Percentiles rank a stretch among this genome's conserved stretches.
Conservation (phyloP, 768 basidiomycete species). For the Calocybe cyanea region DNA sequence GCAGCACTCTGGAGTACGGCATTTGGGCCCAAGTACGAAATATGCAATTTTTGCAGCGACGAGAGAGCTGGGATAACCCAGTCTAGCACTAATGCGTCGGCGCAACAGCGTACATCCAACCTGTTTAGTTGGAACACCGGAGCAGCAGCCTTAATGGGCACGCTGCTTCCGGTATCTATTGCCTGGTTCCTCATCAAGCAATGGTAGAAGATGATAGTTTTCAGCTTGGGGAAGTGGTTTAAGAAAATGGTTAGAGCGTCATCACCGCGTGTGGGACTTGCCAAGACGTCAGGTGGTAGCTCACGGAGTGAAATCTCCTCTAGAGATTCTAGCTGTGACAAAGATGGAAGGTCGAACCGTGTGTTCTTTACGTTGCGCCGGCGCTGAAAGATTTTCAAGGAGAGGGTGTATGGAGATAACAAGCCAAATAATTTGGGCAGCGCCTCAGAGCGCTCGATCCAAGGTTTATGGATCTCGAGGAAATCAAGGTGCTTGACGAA, state of each 20-base stretch:
- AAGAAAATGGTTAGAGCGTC: conserved; percentile 9
- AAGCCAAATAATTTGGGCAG: not conserved
- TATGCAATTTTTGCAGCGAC: conserved; percentile 3
- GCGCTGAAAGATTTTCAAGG: conserved; percentile 7
- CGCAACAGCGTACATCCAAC: not conserved
- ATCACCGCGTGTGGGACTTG: conserved; percentile 2
- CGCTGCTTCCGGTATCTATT: not conserved
- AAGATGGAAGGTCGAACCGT: conserved; percentile 6
- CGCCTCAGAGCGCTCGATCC: not conserved
- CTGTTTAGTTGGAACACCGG: conserved; percentile 4
- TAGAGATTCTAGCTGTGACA: conserved; percentile 1
- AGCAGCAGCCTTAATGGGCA: too few relatives aligned
- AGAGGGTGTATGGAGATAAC: not conserved
- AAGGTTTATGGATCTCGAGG: not conserved
- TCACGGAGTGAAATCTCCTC: conserved; percentile 9
- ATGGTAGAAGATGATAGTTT: conserved; percentile 6
- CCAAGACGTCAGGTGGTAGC: not conserved
- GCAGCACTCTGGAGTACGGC: not conserved
- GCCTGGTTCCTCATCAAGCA: conserved; percentile 7
- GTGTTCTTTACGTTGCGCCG: not conserved
- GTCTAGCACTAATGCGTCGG: conserved; percentile 1
- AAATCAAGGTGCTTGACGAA: conserved; percentile 6
- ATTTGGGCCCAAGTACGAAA: not conserved
- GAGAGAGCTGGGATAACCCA: conserved; percentile 10
- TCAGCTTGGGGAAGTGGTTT: conserved; percentile 13